Conservation (phyloP, 2,329 filamentous ascomycete genomes). For the Epichloe bromicola region DNA sequence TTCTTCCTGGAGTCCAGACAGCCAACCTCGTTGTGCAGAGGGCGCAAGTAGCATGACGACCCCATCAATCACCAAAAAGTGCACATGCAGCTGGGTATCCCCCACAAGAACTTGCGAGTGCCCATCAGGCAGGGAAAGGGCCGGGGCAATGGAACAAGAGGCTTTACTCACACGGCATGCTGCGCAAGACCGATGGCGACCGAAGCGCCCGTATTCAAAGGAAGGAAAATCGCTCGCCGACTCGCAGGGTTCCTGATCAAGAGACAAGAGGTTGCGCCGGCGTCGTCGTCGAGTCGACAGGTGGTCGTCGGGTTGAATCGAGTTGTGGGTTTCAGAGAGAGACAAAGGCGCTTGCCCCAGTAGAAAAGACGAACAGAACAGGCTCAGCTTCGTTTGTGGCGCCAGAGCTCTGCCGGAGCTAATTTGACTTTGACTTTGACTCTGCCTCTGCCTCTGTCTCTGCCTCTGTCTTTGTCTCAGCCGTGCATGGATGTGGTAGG, state of each 20-base stretch:
- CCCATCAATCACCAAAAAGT: not conserved
- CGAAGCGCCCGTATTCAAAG: conserved; percentile 10
- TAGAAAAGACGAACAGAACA: not conserved
- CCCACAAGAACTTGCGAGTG: not conserved
- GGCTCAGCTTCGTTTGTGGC: not conserved
- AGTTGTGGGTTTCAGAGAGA: conserved; percentile 2
- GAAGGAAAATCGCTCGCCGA: conserved; percentile 1
- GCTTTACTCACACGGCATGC: conserved; percentile 26
- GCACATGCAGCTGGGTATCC: not conserved
- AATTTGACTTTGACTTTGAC: not conserved
- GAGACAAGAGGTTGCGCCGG: conserved; percentile 5
- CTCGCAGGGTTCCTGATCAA: conserved; percentile 8
- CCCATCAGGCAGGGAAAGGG: conserved; percentile 5
- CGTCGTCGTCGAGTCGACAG: conserved; percentile 1
- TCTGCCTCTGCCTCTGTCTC: too few species aligned
- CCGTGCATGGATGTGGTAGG: not conserved
- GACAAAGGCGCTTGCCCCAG: not conserved
- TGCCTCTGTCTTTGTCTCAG: not conserved
- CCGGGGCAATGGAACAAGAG: not conserved
- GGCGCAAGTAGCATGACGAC: not conserved
- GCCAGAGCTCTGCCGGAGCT: not conserved
- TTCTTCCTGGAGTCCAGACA: not conserved
- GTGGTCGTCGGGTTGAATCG: not conserved
- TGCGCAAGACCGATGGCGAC: conserved; percentile 15
- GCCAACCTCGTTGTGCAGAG: not conserved